A percentile compares a stretch with the other conserved stretches of the same genome.
Evolutionary conservation across 225 moss, liverwort and hornwort species (phyloP).

Genomic region (Climacium dendroides): DNA sequence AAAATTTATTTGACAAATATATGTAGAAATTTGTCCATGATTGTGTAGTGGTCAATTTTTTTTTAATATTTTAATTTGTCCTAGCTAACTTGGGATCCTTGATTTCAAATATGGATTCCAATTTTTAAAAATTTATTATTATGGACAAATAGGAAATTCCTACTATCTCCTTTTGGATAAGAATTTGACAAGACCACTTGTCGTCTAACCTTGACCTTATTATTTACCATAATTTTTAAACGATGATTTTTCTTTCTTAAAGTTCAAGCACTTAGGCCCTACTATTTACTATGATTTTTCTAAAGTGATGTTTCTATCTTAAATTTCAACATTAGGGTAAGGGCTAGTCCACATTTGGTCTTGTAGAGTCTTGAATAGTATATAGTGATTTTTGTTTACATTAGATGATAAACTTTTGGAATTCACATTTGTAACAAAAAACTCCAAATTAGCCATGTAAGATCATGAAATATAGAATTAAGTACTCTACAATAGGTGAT

Average conservation of each 20-base stretch:
- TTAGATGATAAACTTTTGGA: background rate
- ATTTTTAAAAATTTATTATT: background rate
- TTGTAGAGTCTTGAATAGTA: too few species aligned
- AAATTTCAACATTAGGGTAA: rapidly evolving
- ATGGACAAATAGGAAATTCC: background rate
- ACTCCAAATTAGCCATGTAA: background rate
- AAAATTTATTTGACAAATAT: background rate
- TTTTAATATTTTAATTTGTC: rapidly evolving
- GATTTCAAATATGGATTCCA: background rate
- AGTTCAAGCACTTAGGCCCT: background rate
- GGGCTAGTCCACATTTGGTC: background rate
- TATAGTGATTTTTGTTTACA: background rate
- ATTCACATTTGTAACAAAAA: background rate
- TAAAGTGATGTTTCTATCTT: background rate
- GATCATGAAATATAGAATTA: background rate
- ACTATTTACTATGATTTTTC: background rate
- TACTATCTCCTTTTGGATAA: rapidly evolving
- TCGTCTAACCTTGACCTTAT: too few species aligned
- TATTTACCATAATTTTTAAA: background rate
- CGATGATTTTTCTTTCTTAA: rapidly evolving
- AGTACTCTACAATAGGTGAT: rapidly evolving
- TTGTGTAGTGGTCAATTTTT: background rate
- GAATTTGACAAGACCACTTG: background rate
- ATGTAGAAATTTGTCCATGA: background rate
- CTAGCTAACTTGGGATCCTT: background rate